These are phyloP conservation scores for Brassica napus DNA, from an alignment of 345 rosid genomes.

Conservation along the genomic window DNA sequence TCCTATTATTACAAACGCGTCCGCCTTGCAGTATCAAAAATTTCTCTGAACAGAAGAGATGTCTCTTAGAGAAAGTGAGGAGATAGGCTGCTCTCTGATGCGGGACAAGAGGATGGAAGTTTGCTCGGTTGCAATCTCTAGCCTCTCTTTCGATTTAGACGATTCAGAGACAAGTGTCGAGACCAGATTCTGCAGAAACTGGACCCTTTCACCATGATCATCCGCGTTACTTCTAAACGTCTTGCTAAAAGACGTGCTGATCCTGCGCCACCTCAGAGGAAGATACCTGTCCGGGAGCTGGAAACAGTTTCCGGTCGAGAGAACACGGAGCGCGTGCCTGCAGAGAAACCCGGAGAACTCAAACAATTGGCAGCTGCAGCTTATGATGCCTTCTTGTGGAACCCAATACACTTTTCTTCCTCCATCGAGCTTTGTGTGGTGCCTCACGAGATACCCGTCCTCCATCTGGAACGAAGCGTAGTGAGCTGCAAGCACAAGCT, in stretches of 20 bases:
- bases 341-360: slow-evolving; percentile 97
- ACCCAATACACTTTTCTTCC: slow-evolving; percentile 92
- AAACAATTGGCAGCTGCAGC: slow-evolving; percentile 93
- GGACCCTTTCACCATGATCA: slow-evolving; percentile 66
- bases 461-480: slow-evolving; percentile 92
- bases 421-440: slow-evolving; percentile 89
- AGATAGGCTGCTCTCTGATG: slow-evolving; percentile 71
- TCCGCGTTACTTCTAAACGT: slow-evolving; percentile 46
- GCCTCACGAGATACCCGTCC: slow-evolving; percentile 82
- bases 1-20: not conserved
- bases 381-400: slow-evolving; percentile 82
- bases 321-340: slow-evolving; percentile 88
- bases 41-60: slow-evolving; percentile 33
- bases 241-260: slow-evolving; percentile 53
- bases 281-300: slow-evolving; percentile 90
- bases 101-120: slow-evolving; percentile 72
- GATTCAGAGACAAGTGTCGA: slow-evolving; percentile 72
- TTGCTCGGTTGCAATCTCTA: slow-evolving; percentile 77
- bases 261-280: slow-evolving; percentile 80
- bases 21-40: slow-evolving; percentile 26
- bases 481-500: slow-evolving; percentile 91
- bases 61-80: slow-evolving; percentile 32
- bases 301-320: slow-evolving; percentile 89
- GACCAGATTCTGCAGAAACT: slow-evolving; percentile 74
- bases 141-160: slow-evolving; percentile 77